A percentile compares a stretch with the other conserved stretches of the same genome.
Evolutionary conservation across 257 asterid species (phyloP).

Genomic region (Rhazya stricta): DNA sequence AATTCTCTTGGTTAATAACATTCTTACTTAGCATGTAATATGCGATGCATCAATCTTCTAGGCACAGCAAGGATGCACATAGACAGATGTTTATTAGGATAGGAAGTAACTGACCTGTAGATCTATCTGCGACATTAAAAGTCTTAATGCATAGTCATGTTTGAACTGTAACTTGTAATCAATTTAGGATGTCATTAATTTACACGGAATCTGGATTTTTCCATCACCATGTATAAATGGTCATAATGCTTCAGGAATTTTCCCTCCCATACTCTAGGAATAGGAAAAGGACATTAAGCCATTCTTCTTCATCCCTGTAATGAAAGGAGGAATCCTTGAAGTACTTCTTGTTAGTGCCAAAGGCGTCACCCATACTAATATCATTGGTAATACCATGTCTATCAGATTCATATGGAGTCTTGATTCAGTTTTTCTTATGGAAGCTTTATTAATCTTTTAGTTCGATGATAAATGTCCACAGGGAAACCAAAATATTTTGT

Average conservation of each 20-base stretch:
- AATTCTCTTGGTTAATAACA: neutral
- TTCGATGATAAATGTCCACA: conserved; percentile 11
- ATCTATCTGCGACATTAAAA: neutral
- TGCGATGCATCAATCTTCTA: neutral
- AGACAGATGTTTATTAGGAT: neutral
- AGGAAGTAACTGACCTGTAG: conserved; percentile 15
- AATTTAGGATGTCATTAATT: conserved; percentile 4
- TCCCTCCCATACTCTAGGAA: neutral
- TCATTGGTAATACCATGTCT: conserved; percentile 37
- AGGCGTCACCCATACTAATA: conserved; percentile 40
- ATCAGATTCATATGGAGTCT: neutral
- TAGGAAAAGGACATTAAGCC: neutral
- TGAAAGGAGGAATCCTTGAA: conserved; percentile 75
- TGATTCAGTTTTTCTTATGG: neutral
- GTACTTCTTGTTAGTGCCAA: conserved; percentile 69
- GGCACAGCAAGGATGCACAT: neutral
- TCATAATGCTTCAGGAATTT: conserved; percentile 1
- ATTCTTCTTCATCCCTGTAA: conserved; percentile 11
- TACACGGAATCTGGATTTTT: neutral
- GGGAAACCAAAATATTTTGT: conserved; percentile 63
- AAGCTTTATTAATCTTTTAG: neutral
- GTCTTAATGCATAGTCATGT: neutral
- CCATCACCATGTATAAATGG: neutral
- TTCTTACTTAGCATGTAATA: neutral
- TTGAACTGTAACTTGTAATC: conserved; percentile 2